These are phyloP conservation scores for Phytophthora kernoviae DNA, from an alignment of 352 stramenopile species.

Conservation along the genomic window DNA sequence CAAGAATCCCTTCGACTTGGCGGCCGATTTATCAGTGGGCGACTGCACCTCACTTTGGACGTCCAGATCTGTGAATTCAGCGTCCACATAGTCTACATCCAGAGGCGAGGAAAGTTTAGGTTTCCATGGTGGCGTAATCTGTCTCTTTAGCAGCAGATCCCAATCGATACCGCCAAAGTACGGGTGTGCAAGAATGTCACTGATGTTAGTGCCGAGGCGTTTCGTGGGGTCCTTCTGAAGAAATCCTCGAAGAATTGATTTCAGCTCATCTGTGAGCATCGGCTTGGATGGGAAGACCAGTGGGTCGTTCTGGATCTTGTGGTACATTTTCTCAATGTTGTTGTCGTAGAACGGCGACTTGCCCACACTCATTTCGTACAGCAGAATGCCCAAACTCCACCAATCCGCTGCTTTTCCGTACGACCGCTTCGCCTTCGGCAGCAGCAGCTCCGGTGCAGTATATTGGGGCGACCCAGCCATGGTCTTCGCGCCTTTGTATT, in stretches of 20 bases:
- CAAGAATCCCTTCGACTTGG: constrained; percentile 82
- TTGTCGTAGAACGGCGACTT: constrained; percentile 93
- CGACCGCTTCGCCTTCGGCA: constrained; percentile 85
- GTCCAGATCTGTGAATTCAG: constrained; percentile 87
- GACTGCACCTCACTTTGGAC: constrained; percentile 84
- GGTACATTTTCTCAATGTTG: constrained; percentile 95
- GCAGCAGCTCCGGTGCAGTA: constrained; percentile 81
- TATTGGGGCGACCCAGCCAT: constrained; percentile 90
- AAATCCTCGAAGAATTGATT: constrained; percentile 81
- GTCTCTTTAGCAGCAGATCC: constrained; percentile 85
- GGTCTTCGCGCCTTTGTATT: constrained; percentile 89
- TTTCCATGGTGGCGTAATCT: constrained; percentile 87
- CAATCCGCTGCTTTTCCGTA: constrained; percentile 90
- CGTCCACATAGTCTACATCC: constrained; percentile 87
- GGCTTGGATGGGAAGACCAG: constrained; percentile 83
- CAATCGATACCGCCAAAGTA: constrained; percentile 86
- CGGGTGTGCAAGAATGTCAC: constrained; percentile 81
- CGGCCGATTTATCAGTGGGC: constrained; percentile 77
- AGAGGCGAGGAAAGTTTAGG: constrained; percentile 78
- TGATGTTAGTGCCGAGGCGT: constrained; percentile 88
- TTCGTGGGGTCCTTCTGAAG: constrained; percentile 89
- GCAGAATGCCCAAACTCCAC: constrained; percentile 91
- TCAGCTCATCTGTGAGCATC: constrained; percentile 68
- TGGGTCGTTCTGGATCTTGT: constrained; percentile 90
- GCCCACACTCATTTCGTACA: constrained; percentile 94